Base-by-base conservation (phyloP, 2,329 filamentous ascomycete genomes). In the Colletotrichum cordylinicola region DNA sequence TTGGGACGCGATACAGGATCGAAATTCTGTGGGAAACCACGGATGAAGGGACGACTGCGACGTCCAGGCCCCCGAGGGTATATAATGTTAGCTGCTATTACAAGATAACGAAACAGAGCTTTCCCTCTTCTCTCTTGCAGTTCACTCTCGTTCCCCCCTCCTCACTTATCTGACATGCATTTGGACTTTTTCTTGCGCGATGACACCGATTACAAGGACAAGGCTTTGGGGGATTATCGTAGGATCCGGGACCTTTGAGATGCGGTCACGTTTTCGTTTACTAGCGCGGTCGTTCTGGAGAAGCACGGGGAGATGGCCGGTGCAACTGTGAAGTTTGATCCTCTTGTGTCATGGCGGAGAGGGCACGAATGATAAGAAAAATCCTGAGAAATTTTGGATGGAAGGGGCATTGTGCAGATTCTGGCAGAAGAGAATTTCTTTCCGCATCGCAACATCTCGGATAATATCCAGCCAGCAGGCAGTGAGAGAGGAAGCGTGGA, bases 1-100 rank as follows among this genome's bases (percentile, higher is more conserved):
- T 52, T 35, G 18, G 64, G 43, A 39, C 35, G 70, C 70, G 39
- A 60, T 69, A 74, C 58, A 69, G 65, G 70, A 76, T 29, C 29
- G 65, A 52, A 21, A 70, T n/a, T 62, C 27, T 70, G 62, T 55
- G 29, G 61, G 64, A 62, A 68, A 61, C 55, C 55, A 75, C 52
- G 48, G 39, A 66, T 55, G 33, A 52, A 37, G 4, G 74, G 73
- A 75, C n/a, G 65, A 27, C 61, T 58, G 55, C 64, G 48, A 67
- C 48, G 70, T 68, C 24, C 35, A 37, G 48, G 39, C 48, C 55
- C 37, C 60, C 37, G 27, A 43, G 70, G 65, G 70, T 66, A 76
- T 69, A 76, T 76, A 74, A 65, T 74, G 70, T 31, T 66, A 74
- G 74, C 74, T 74, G 58, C 29, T 74, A 74, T 69, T 66, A 52